These are phyloP conservation scores for Theobroma cacao DNA, from an alignment of 345 rosid species.

Conservation along the genomic window DNA sequence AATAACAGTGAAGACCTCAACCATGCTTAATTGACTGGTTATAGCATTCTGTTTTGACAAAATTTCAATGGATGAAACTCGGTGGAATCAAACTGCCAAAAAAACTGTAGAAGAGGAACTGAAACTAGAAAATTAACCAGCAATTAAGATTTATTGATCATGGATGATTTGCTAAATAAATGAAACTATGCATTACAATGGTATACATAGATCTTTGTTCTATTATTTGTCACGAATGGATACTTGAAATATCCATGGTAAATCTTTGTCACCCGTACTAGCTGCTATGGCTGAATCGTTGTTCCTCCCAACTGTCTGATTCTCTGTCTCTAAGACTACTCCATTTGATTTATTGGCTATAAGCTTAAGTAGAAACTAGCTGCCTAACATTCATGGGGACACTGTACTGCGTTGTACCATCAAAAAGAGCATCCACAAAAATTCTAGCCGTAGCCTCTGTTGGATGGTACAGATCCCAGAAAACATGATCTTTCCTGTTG, in stretches of 20 bases:
- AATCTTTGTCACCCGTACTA: too few relatives aligned
- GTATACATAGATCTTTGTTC: not conserved
- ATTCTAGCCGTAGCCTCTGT: slow-evolving; percentile 51
- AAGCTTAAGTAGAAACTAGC: slow-evolving; percentile 28
- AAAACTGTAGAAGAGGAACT: not conserved
- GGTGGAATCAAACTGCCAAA: not conserved
- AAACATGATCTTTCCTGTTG: slow-evolving; percentile 62
- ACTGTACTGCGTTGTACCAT: slow-evolving; percentile 36
- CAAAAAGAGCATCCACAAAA: slow-evolving; percentile 44
- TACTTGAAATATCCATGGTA: too few relatives aligned
- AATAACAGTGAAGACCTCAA: not conserved
- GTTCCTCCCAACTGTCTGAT: too few relatives aligned
- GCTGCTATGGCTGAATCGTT: too few relatives aligned
- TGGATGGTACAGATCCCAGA: slow-evolving; percentile 80
- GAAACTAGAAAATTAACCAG: not conserved
- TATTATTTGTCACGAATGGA: too few relatives aligned
- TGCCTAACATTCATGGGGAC: slow-evolving; percentile 50
- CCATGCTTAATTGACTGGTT: not conserved
- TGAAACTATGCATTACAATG: not conserved
- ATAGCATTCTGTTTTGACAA: not conserved
- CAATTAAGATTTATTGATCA: not conserved
- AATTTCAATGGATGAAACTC: too few relatives aligned
- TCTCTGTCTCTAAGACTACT: too few relatives aligned
- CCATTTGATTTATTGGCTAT: too few relatives aligned
- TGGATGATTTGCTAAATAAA: not conserved